These are phyloP conservation scores for Solanum bulbocastanum DNA, from an alignment of 257 asterid species.

Conservation along the genomic window DNA sequence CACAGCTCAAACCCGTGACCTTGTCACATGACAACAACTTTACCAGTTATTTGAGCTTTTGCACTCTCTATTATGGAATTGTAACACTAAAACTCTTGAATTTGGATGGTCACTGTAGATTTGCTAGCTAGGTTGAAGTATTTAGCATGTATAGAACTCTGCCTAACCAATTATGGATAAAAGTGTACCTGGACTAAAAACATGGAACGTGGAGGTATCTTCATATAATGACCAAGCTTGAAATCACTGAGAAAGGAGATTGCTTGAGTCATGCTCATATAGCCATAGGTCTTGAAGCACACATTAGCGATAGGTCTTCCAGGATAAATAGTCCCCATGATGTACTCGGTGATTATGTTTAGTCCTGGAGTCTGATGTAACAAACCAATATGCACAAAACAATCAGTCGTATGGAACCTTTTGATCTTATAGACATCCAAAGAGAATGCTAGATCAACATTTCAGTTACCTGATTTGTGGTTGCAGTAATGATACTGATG, in stretches of 20 bases:
- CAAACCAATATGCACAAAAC: not conserved
- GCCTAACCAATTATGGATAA: not conserved
- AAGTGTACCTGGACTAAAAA: slow-evolving; percentile 66
- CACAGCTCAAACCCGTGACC: not conserved
- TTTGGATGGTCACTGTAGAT: not conserved
- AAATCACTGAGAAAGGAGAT: slow-evolving; percentile 65
- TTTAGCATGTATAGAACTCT: not conserved
- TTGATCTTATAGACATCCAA: not conserved
- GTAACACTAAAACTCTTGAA: not conserved
- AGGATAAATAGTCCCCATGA: slow-evolving; percentile 64
- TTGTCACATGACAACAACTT: not conserved
- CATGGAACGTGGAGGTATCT: slow-evolving; percentile 82
- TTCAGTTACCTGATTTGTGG: slow-evolving; percentile 59
- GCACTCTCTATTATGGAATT: not conserved
- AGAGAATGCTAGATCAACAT: not conserved
- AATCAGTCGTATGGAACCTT: not conserved
- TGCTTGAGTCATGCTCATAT: slow-evolving; percentile 75
- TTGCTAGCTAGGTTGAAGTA: not conserved
- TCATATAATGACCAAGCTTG: slow-evolving; percentile 84
- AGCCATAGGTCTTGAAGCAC: slow-evolving; percentile 65
- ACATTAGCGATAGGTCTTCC: slow-evolving; percentile 77
- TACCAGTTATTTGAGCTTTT: not conserved
- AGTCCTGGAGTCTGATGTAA: slow-evolving; percentile 49
- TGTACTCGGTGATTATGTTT: slow-evolving; percentile 54
- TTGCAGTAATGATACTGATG: slow-evolving; percentile 64